Base-by-base conservation (phyloP, 306 rosid species). In the Abrus precatorius region DNA sequence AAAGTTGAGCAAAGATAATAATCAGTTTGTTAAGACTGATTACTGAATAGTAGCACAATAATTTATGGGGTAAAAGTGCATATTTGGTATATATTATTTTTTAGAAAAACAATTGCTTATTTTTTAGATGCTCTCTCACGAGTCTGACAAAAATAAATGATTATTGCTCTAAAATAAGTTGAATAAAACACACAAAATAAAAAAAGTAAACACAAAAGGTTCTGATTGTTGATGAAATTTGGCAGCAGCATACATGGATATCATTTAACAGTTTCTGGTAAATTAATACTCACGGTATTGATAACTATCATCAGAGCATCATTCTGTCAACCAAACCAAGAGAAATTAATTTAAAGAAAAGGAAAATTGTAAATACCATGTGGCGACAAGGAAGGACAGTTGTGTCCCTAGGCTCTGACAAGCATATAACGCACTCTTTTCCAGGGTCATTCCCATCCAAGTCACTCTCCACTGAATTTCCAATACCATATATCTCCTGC, bases 371-470 rank as follows among this genome's bases (percentile, higher is more conserved):
- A 44, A 85, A 88, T 95, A 96, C 99, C 99, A 96, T 96, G 87
- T 96, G 99, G 64, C 99, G 92, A 87, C 99, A 96, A 3, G 99
- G 99, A 84, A 96, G 99, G 66, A 90, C 95, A 20, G 98, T 89
- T 27, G 99, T 96, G 84, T 96, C 97, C 55, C 92, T 87, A 60
- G 99, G 99, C 68, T 96, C 99, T 12, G 99, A 96, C 81, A 96
- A 83, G 91, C 99, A 96, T 85, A 96, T 96, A 81, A 92, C 99
- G 6, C 99, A 96, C 84, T 96, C 99, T 88, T 93, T 96, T 73
- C 98, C 99, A 0, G 91, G 93, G 79, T 96, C 98, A 80, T 90
- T 93, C 54, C 90, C 94, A 75, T 93, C 99, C 69, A 86, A 9
- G 49, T 93, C 98, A 81, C 84, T 88, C 77, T 95, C 94, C 6